These are phyloP conservation scores for Apiospora aurea DNA, from an alignment of 2,329 filamentous ascomycete genomes.

Conservation along the genomic window DNA sequence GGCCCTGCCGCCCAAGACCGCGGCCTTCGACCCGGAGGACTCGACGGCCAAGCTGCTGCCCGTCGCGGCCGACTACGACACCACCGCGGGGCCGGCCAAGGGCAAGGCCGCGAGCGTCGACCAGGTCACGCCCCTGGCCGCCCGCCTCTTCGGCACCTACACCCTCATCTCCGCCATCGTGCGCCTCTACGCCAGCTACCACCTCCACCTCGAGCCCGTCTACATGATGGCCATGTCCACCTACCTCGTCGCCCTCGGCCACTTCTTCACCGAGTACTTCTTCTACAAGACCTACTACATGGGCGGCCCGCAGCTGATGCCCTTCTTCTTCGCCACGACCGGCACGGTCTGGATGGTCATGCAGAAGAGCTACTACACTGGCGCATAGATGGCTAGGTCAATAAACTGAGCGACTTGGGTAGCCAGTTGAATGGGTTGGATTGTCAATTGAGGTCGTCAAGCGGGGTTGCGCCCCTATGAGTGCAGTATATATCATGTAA, in stretches of 20 bases:
- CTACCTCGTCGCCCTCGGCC: slow-evolving; percentile 77
- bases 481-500: slow-evolving; percentile 11
- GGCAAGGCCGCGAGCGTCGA: slow-evolving; percentile 57
- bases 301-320: slow-evolving; percentile 62
- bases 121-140: slow-evolving; percentile 76
- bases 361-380: slow-evolving; percentile 76
- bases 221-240: slow-evolving; percentile 86
- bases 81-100: slow-evolving; percentile 36
- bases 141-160: slow-evolving; percentile 87
- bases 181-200: slow-evolving; percentile 83
- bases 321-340: slow-evolving; percentile 58
- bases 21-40: slow-evolving; percentile 58
- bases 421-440: background rate
- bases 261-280: slow-evolving; percentile 83
- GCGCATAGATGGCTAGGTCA: slow-evolving; percentile 34
- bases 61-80: slow-evolving; percentile 41
- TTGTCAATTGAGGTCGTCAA: background rate
- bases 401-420: background rate
- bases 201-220: slow-evolving; percentile 73
- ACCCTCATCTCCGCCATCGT: slow-evolving; percentile 80
- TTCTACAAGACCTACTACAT: slow-evolving; percentile 78
- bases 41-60: slow-evolving; percentile 59
- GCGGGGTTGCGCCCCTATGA: background rate
- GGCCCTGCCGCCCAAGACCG: slow-evolving; percentile 49
- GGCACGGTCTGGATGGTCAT: slow-evolving; percentile 67